Base-by-base conservation (phyloP, 2,329 filamentous ascomycete species). In the Microdochium nivale region DNA sequence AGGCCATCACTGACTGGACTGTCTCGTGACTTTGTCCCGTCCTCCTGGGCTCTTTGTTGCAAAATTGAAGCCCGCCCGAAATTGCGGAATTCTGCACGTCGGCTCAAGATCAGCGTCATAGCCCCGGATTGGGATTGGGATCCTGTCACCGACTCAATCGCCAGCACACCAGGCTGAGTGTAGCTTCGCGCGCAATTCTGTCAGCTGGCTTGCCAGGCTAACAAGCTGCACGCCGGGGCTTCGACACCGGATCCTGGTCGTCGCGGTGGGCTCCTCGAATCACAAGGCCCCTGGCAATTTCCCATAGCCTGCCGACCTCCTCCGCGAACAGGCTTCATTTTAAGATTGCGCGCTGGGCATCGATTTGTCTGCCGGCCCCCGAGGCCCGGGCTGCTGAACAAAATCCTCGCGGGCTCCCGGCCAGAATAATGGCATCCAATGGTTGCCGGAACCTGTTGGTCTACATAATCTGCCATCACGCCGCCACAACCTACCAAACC, bases 251-350 rank as follows among this genome's bases (percentile, higher is more conserved):
- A 16, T 19, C 40, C 40, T 44, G 40, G 40, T 19, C 7, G 14
- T 24, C 14, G 9, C 21, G 23, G 40, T 44, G 40, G 40, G 40
- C 40, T 44, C 21, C 16, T 2, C 40, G 40, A 44, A 44, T 44
- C 40, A 44, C 40, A 16, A 44, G 40, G 40, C 40, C 40, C 37
- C 53, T 25, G 43, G 30, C 51, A 53, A 56, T 58, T 49, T 49
- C 52, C 52, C 49, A 47, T 51, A 8, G 53, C 27, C 13, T 53
- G 51, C 40, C 24, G 35, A 5, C 40, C 16, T 10, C 10, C 19
- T 44, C 40, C 40, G 40, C 40, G 40, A 44, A 7, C 16, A 44
- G n/a, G 40, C 40, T 23, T 44, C 40, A 44, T 44, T 44, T 44
- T 44, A 44, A 44, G 19, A 21, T 44, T 44, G 40, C 40, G 19